These are phyloP conservation scores for Fusarium keratoplasticum DNA, from an alignment of 2,329 filamentous ascomycete species.

Conservation along the genomic window DNA sequence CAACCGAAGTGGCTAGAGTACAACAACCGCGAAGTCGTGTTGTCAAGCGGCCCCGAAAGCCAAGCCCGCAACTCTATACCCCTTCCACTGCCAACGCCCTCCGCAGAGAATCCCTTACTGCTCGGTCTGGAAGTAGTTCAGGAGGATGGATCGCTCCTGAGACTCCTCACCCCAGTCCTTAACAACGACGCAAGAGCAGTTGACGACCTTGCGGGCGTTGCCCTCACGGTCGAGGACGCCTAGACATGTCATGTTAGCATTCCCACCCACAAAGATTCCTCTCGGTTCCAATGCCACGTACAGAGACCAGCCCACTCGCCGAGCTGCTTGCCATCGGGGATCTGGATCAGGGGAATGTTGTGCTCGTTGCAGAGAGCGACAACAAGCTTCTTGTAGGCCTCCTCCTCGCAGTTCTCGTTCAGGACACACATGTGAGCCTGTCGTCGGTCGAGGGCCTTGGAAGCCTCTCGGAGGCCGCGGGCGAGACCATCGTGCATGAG, in stretches of 20 bases:
- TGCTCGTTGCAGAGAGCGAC: slow-evolving; percentile 99
- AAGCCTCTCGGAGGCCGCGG: slow-evolving; percentile 96
- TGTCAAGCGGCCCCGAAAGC: slow-evolving; percentile 48
- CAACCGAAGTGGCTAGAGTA: slow-evolving; percentile 61
- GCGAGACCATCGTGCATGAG: slow-evolving; percentile 99
- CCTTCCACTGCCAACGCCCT: slow-evolving; percentile 49
- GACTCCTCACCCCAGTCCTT: slow-evolving; percentile 99
- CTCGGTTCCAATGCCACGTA: slow-evolving; percentile 67
- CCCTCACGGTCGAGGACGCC: slow-evolving; percentile 99
- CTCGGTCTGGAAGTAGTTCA: slow-evolving; percentile 99
- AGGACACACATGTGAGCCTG: slow-evolving; percentile 99
- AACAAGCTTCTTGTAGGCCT: slow-evolving; percentile 99
- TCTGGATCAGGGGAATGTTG: slow-evolving; percentile 99
- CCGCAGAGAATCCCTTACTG: slow-evolving; percentile 61
- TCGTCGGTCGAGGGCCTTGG: slow-evolving; percentile 98
- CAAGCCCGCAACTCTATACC: slow-evolving; percentile 54
- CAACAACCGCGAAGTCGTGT: slow-evolving; percentile 56
- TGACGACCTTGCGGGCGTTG: slow-evolving; percentile 99
- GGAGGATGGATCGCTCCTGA: slow-evolving; percentile 97
- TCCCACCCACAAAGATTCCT: not conserved
- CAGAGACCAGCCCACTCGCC: slow-evolving; percentile 99
- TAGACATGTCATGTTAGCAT: slow-evolving; percentile 56
- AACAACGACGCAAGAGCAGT: slow-evolving; percentile 99
- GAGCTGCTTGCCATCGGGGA: slow-evolving; percentile 98
- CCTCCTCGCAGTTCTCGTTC: slow-evolving; percentile 99